A percentile compares a stretch with the other conserved stretches of the same genome.
Conservation (phyloP, 1,284 basidiomycete species). For the Trametes versicolor region DNA sequence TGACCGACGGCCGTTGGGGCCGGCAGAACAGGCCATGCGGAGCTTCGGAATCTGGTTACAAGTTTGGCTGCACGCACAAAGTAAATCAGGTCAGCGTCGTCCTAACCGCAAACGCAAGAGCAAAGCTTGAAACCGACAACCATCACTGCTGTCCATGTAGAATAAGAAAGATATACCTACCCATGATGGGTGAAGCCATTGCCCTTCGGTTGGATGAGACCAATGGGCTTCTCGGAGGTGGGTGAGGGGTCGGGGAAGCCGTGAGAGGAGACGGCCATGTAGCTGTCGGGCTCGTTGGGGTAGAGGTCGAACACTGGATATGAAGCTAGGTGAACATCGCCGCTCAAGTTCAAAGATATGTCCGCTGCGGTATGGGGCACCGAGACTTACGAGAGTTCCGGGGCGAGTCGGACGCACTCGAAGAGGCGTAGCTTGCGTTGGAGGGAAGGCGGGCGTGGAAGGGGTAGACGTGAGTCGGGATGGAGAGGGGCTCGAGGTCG, state of each 20-base stretch:
- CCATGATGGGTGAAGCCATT: constrained; percentile 71
- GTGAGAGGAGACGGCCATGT: constrained; percentile 59
- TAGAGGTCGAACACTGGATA: constrained; percentile 74
- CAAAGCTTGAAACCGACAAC: neutral
- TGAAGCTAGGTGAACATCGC: constrained; percentile 50
- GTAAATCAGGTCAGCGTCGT: constrained; percentile 35
- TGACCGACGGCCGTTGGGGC: constrained; percentile 53
- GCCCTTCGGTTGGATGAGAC: constrained; percentile 73
- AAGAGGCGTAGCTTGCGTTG: constrained; percentile 68
- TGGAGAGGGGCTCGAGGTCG: constrained; percentile 63
- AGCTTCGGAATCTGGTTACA: constrained; percentile 81
- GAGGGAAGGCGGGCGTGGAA: constrained; percentile 75
- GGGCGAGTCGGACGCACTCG: constrained; percentile 53
- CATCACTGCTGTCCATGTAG: constrained; percentile 5
- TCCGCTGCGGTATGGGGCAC: constrained; percentile 14
- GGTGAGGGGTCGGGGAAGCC: constrained; percentile 53
- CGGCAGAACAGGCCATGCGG: constrained; percentile 49
- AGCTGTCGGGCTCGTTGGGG: constrained; percentile 57
- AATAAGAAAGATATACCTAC: constrained; percentile 55
- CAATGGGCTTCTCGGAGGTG: constrained; percentile 53
- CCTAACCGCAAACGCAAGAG: constrained; percentile 12
- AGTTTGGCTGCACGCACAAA: constrained; percentile 54
- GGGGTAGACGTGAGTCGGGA: constrained; percentile 52
- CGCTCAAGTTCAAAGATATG: constrained; percentile 20
- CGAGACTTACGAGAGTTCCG: constrained; percentile 48